Percentiles rank a stretch among this genome's conserved stretches.
phyloP scores from a whole-genome alignment of 2,329 filamentous ascomycete genomes.

The Coniochaeta prunicola region DNA sequence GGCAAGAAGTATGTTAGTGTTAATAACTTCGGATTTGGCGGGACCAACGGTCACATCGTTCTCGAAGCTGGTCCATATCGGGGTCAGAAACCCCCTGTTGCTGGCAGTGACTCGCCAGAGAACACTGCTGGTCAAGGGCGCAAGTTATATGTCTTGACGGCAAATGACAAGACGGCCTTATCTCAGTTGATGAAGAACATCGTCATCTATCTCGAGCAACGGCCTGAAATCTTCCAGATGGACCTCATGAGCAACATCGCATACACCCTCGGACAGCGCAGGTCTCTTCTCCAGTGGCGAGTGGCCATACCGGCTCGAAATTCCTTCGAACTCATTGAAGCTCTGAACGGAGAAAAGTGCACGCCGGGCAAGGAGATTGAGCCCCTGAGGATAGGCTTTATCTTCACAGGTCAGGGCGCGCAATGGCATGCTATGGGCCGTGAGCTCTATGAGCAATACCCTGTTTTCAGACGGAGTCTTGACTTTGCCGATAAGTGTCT shows the following conservation, averaged over 20 bases:
- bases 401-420: slow-evolving; percentile 34
- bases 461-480: slow-evolving; percentile 25
- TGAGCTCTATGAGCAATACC: slow-evolving; percentile 30
- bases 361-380: slow-evolving; percentile 27
- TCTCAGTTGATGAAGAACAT: slow-evolving; percentile 29
- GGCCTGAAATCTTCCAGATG: slow-evolving; percentile 34
- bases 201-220: slow-evolving; percentile 32
- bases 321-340: slow-evolving; percentile 35
- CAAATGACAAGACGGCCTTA: slow-evolving; percentile 30
- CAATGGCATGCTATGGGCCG: slow-evolving; percentile 34
- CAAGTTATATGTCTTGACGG: slow-evolving; percentile 35
- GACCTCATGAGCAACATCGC: slow-evolving; percentile 37
- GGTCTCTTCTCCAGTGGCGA: slow-evolving; percentile 35
- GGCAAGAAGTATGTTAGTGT: slow-evolving; percentile 43
- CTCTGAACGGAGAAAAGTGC: slow-evolving; percentile 30
- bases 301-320: slow-evolving; percentile 34
- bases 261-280: slow-evolving; percentile 38
- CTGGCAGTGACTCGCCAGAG: slow-evolving; percentile 18
- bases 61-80: slow-evolving; percentile 29
- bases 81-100: slow-evolving; percentile 14
- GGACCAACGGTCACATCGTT: slow-evolving; percentile 36
- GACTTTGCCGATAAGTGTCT: slow-evolving; percentile 26
- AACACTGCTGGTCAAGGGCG: slow-evolving; percentile 14
- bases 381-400: slow-evolving; percentile 27
- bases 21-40: slow-evolving; percentile 41